A percentile compares a stretch with the other conserved stretches of the same genome.
phyloP scores from a whole-genome alignment of 2,329 filamentous ascomycete species.

The Hypomyces perniciosus region DNA sequence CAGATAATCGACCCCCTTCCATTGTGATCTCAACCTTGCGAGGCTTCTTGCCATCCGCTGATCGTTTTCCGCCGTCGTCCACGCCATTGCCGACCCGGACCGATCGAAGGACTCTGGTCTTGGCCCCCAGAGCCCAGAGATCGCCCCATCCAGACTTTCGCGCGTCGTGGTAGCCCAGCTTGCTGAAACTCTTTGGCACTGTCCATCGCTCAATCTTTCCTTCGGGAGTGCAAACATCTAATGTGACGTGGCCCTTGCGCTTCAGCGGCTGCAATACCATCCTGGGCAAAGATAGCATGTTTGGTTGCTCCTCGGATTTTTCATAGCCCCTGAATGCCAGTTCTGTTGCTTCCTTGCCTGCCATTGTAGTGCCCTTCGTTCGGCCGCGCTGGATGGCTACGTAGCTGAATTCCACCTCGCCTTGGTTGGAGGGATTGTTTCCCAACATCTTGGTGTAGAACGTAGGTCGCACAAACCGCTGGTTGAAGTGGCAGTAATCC shows the following conservation, averaged over 20 bases:
- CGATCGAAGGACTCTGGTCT: conserved; percentile 63
- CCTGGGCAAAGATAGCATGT: conserved; percentile 69
- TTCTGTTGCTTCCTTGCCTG: conserved; percentile 54
- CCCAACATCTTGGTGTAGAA: conserved; percentile 75
- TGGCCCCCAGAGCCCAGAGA: conserved; percentile 90
- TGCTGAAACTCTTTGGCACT: conserved; percentile 73
- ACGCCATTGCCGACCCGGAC: conserved; percentile 52
- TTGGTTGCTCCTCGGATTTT: conserved; percentile 34
- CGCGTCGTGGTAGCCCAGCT: conserved; percentile 83
- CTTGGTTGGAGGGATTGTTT: conserved; percentile 68
- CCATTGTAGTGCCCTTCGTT: conserved; percentile 22
- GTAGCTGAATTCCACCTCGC: conserved; percentile 89
- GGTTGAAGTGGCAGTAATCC: conserved; percentile 86
- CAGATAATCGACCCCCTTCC: conserved; percentile 31
- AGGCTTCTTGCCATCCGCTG: conserved; percentile 34
- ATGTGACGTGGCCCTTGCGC: conserved; percentile 75
- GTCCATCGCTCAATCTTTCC: conserved; percentile 91
- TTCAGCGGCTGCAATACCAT: conserved; percentile 77
- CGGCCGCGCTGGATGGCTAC: conserved; percentile 75
- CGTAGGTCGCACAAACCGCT: conserved; percentile 77
- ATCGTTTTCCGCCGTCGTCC: conserved; percentile 43
- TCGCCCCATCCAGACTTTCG: conserved; percentile 90
- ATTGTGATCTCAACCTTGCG: conserved; percentile 32
- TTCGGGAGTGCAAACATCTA: conserved; percentile 84
- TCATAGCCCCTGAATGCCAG: conserved; percentile 71